Evolutionary conservation across 345 rosid genomes (phyloP), one percentile per base, ranked within the genome.

Genomic region (Limnanthes douglasii): DNA sequence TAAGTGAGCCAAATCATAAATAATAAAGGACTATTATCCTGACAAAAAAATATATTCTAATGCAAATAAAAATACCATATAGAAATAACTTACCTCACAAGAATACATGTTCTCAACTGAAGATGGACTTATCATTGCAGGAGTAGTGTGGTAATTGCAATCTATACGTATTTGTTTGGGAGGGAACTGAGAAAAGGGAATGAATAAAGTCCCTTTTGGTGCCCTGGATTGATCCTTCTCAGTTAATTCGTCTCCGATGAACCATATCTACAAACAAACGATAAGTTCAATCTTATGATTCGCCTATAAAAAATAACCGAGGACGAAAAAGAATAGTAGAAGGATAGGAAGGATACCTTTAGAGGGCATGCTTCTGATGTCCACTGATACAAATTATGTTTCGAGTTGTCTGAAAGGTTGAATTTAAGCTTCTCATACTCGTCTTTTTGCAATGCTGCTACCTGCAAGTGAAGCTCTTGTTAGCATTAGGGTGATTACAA

Each of bases 21-120:
- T n/a, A n/a, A n/a, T n/a, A n/a, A n/a, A n/a, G n/a, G n/a, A n/a
- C n/a, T n/a, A n/a, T n/a, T n/a, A n/a, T n/a, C n/a, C n/a, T n/a
- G n/a, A n/a, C n/a, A n/a, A n/a, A n/a, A n/a, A n/a, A n/a, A n/a
- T n/a, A n/a, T n/a, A n/a, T n/a, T n/a, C n/a, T n/a, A n/a, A n/a
- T n/a, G n/a, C n/a, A n/a, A n/a, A n/a, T n/a, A n/a, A n/a, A n/a
- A n/a, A n/a, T n/a, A n/a, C n/a, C n/a, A n/a, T n/a, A n/a, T n/a
- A n/a, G n/a, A n/a, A n/a, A n/a, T n/a, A n/a, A n/a, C n/a, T n/a
- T 15, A 80, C 93, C 75, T 80, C 93, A 54, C 86, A 80, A 4
- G 72, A 62, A 37, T 75, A 52, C 38, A 71, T 8, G 44, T 78
- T 78, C 13, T 35, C 39, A 12, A 80, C 23, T 30, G 93, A 55